Percentiles rank a stretch among this genome's conserved stretches.
These are phyloP conservation scores for Penicillium simplicissimum DNA, from an alignment of 495 filamentous ascomycete genomes.

Conservation along the genomic window DNA sequence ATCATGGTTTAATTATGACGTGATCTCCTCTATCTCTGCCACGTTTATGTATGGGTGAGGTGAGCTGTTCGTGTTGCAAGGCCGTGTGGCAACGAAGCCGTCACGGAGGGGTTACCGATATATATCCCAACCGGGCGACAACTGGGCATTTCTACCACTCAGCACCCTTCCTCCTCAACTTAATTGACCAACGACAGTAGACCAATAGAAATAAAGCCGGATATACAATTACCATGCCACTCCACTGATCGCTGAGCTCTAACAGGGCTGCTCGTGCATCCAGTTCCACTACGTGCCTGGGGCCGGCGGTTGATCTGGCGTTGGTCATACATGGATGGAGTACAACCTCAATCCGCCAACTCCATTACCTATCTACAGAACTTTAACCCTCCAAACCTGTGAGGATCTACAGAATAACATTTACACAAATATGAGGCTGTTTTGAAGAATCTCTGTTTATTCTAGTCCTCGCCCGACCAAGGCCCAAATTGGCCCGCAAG, in stretches of 20 bases:
- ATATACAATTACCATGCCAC: neutral
- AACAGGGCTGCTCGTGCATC: neutral
- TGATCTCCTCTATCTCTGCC: neutral
- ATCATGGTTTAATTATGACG: neutral
- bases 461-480: neutral
- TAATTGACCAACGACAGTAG: neutral
- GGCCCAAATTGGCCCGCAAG: neutral
- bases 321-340: too few species aligned
- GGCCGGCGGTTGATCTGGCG: neutral
- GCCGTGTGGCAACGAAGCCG: neutral
- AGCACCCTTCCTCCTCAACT: neutral
- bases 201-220: neutral
- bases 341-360: neutral
- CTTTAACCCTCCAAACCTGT: neutral
- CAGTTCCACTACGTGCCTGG: neutral
- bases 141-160: neutral
- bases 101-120: slow-evolving; percentile 1
- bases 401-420: too few species aligned
- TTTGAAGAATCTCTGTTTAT: neutral
- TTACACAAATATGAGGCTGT: neutral
- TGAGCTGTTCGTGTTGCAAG: neutral
- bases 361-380: neutral
- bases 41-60: too few species aligned
- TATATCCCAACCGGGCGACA: neutral
- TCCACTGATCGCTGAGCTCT: slow-evolving; percentile 4